phyloP scores from a whole-genome alignment of 2,329 filamentous ascomycete species.

The Fusarium zealandicum region DNA sequence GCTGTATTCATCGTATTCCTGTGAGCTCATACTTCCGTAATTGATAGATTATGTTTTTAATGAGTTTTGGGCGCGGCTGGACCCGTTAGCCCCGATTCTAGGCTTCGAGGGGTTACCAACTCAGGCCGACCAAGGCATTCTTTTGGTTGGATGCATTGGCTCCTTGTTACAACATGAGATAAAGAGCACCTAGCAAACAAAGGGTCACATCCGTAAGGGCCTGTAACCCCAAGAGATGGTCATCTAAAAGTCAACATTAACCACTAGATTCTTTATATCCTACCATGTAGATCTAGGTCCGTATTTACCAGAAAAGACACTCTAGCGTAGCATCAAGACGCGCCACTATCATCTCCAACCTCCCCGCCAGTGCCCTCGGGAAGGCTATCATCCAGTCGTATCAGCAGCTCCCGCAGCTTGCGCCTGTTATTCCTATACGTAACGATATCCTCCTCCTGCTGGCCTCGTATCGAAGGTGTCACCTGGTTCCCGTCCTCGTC shows the following conservation, averaged over 20 bases:
- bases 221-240: slow-evolving; percentile 1
- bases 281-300: neutral
- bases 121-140: neutral
- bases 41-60: neutral
- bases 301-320: neutral
- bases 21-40: slow-evolving; percentile 5
- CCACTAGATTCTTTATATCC: slow-evolving; percentile 1
- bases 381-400: slow-evolving; percentile 55
- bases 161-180: no score
- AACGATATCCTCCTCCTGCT: slow-evolving; percentile 57
- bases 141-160: neutral
- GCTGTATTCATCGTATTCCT: no score
- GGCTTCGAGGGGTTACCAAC: neutral
- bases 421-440: slow-evolving; percentile 55
- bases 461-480: slow-evolving; percentile 63
- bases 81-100: neutral
- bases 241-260: slow-evolving; percentile 12
- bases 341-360: slow-evolving; percentile 21
- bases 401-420: slow-evolving; percentile 53
- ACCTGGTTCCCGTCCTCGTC: slow-evolving; percentile 62
- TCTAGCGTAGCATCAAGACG: neutral
- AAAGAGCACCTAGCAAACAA: neutral
- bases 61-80: neutral
- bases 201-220: neutral
- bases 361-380: slow-evolving; percentile 51